phyloP scores from a whole-genome alignment of 768 basidiomycete species.

The Macrolepiota fuliginosa region DNA sequence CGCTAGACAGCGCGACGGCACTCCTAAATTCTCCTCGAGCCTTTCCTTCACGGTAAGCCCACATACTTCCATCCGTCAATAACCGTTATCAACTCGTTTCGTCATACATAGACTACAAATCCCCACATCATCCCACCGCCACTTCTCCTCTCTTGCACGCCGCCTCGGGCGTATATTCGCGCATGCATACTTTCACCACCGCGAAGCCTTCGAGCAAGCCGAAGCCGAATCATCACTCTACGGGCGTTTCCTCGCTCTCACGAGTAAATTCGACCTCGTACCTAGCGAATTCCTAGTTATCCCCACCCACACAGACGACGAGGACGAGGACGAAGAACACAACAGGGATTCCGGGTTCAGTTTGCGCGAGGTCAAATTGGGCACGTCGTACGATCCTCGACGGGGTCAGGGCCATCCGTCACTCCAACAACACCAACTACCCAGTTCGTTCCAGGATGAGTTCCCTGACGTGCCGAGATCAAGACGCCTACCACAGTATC shows the following conservation, averaged over 20 bases:
- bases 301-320: constrained; percentile 34
- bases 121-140: constrained; percentile 75
- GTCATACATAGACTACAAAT: constrained; percentile 67
- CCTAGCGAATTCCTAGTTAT: constrained; percentile 83
- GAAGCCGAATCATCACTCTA: constrained; percentile 91
- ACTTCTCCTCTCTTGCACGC: constrained; percentile 86
- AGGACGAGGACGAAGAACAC: constrained; percentile 18
- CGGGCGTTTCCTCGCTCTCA: constrained; percentile 84
- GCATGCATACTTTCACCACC: constrained; percentile 94
- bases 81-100: constrained; percentile 3
- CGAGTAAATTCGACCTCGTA: constrained; percentile 77
- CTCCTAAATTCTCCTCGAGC: constrained; percentile 87
- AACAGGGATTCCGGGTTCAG: constrained; percentile 25
- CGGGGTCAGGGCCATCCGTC: neutral
- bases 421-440: constrained; percentile 4
- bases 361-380: constrained; percentile 1
- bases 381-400: constrained; percentile 10
- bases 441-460: neutral
- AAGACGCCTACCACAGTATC: neutral
- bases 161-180: constrained; percentile 94
- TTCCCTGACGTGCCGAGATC: constrained; percentile 8
- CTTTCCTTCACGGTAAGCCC: constrained; percentile 82
- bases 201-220: constrained; percentile 86
- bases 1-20: constrained; percentile 90
- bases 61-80: neutral